phyloP scores from a whole-genome alignment of 1,139 yeast genomes.

The Diutina catenulata region DNA sequence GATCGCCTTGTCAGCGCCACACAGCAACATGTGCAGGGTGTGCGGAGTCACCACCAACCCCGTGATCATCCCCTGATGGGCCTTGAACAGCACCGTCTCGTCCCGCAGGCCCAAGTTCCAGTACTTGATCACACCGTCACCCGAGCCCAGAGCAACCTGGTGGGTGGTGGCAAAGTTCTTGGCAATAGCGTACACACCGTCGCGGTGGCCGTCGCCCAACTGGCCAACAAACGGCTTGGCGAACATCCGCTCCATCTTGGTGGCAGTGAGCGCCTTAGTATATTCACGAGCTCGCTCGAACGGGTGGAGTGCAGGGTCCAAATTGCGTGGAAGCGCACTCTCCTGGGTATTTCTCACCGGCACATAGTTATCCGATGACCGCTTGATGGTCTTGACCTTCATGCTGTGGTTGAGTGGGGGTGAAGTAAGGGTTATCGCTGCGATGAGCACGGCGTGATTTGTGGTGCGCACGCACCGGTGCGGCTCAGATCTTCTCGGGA shows the following conservation, averaged over 20 bases:
- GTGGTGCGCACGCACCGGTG: too few species aligned
- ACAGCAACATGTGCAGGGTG: slow-evolving; percentile 45
- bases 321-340: slow-evolving; percentile 75
- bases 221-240: slow-evolving; percentile 97
- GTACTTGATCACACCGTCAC: slow-evolving; percentile 88
- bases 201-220: slow-evolving; percentile 88
- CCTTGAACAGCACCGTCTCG: slow-evolving; percentile 68
- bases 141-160: slow-evolving; percentile 82
- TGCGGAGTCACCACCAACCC: slow-evolving; percentile 73
- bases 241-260: slow-evolving; percentile 91
- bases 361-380: slow-evolving; percentile 84
- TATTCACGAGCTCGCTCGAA: slow-evolving; percentile 96
- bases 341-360: slow-evolving; percentile 89
- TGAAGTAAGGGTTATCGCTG: too few species aligned
- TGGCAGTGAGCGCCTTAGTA: slow-evolving; percentile 87
- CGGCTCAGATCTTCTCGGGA: too few species aligned
- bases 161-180: slow-evolving; percentile 61
- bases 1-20: slow-evolving; percentile 85
- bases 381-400: slow-evolving; percentile 85
- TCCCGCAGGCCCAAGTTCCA: slow-evolving; percentile 77
- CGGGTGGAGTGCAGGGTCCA: slow-evolving; percentile 92
- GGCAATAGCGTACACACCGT: slow-evolving; percentile 88
- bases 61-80: slow-evolving; percentile 83
- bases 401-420: too few species aligned
- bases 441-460: too few species aligned